Conservation (phyloP, 139 green algal species). For the Volvox reticuliferus region DNA sequence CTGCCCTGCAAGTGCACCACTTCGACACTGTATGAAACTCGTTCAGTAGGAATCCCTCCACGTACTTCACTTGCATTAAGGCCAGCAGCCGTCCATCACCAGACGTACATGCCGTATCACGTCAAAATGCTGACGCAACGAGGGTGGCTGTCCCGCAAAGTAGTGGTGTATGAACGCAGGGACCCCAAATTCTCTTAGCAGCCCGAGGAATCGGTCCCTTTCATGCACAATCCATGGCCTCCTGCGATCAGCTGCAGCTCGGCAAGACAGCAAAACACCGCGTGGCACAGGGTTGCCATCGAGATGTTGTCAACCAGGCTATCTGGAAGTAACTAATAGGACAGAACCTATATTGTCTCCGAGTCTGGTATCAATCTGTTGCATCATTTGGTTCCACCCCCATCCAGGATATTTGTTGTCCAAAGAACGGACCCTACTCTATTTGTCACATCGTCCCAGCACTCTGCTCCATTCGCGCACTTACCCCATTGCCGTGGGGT, state of each 20-base stretch:
- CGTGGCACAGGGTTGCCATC: too few species aligned
- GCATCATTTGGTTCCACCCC: too few species aligned
- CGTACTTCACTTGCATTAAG: too few species aligned
- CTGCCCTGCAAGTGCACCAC: too few species aligned
- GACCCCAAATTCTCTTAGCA: constrained; percentile 4
- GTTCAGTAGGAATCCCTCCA: too few species aligned
- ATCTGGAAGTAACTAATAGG: too few species aligned
- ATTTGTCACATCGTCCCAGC: background rate
- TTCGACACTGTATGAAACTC: too few species aligned
- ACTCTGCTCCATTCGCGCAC: background rate
- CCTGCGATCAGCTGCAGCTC: constrained; percentile 22
- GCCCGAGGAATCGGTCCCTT: constrained; percentile 40
- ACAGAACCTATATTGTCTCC: too few species aligned
- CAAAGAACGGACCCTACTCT: too few species aligned
- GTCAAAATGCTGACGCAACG: constrained; percentile 49
- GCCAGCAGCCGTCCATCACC: background rate
- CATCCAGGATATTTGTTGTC: too few species aligned
- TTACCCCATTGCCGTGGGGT: constrained; percentile 47
- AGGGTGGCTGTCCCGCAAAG: constrained; percentile 29
- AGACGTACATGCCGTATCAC: constrained; percentile 8
- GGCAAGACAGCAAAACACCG: background rate
- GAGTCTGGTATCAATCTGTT: too few species aligned
- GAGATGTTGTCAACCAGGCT: too few species aligned
- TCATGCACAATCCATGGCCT: constrained; percentile 39
- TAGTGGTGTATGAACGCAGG: background rate